Base-by-base conservation (phyloP, 495 filamentous ascomycete genomes). In the Xylaria cubensis region DNA sequence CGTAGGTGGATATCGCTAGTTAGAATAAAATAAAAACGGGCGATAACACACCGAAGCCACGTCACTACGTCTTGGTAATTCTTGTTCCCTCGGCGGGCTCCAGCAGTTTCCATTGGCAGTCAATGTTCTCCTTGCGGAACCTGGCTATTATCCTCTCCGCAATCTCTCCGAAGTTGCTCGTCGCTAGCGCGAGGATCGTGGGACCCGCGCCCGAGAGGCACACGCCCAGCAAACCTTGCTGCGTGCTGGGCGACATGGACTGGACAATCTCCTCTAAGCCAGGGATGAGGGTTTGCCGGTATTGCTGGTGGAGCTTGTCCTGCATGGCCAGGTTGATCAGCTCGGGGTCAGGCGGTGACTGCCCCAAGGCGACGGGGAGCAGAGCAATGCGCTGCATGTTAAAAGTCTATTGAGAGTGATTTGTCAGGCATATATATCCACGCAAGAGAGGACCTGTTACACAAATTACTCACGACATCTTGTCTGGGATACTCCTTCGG, bases 271-370 rank as follows among this genome's bases (percentile, higher is more conserved):
- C 92, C n/a, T 92, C 91, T 67, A 99, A 83, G 0, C 96, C 95
- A 2, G 95, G 96, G 72, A 99, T 95, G 63, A 99, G 86, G 15
- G 86, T 91, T 79, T 93, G 90, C 55, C 96, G 90, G 82, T 98
- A 97, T 12, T 93, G 95, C 80, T 99, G 96, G 81, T 99, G 96
- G 50, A 99, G 86, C 80, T 94, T 96, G 83, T 99, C 96, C 82
- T 97, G 94, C 96, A 99, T 99, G 36, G 93, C 95, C 36, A 94
- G 87, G 84, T 94, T 97, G 79, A 99, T 98, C 81, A 94, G 91
- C 72, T 94, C 91, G 50, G 95, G 89, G 77, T 97, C 91, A n/a
- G 94, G 95, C 8, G 96, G 96, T 19, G 91, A 93, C 73, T 91
- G 88, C 58, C 94, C 94, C 72, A 99, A 84, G 2, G 94, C 94